Evolutionary conservation across 768 basidiomycete species (phyloP).

Genomic region (Hemileccinum rubropunctum): DNA sequence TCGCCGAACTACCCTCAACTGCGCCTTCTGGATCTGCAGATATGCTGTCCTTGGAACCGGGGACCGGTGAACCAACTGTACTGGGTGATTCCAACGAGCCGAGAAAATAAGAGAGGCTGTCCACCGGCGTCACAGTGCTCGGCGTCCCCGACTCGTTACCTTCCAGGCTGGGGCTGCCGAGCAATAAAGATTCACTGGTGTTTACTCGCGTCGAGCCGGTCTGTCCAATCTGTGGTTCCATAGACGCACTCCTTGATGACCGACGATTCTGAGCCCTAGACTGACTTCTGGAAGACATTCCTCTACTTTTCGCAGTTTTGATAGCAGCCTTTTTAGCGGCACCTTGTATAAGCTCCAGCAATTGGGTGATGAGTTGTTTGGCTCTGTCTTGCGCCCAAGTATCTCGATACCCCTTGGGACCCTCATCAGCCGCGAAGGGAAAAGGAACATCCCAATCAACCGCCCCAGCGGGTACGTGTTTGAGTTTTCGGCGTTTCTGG

Average conservation of each 20-base stretch:
- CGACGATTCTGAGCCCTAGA: constrained; percentile 34
- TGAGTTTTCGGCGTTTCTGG: constrained; percentile 60
- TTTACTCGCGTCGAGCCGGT: not conserved
- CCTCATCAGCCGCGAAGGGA: constrained; percentile 70
- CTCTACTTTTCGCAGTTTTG: constrained; percentile 32
- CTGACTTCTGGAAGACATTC: constrained; percentile 10
- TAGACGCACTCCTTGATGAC: constrained; percentile 30
- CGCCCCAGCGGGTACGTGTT: constrained; percentile 74
- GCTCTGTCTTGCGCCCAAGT: constrained; percentile 67
- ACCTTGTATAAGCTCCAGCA: constrained; percentile 56
- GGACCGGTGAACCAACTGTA: not conserved
- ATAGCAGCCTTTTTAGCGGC: constrained; percentile 62
- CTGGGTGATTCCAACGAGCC: constrained; percentile 35
- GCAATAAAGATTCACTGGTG: not conserved
- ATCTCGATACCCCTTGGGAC: constrained; percentile 58
- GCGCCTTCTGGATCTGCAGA: constrained; percentile 7
- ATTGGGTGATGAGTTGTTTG: constrained; percentile 58
- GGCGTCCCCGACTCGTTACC: not conserved
- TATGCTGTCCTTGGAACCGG: constrained; percentile 8
- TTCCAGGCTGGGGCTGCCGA: not conserved
- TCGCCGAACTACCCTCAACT: constrained; percentile 4
- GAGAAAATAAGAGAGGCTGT: constrained; percentile 37
- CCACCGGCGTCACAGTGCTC: not conserved
- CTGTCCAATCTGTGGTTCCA: constrained; percentile 10
- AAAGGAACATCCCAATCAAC: constrained; percentile 82